Evolutionary conservation across 2,329 filamentous ascomycete species (phyloP).

Genomic region (Kalaharituber pfeilii): DNA sequence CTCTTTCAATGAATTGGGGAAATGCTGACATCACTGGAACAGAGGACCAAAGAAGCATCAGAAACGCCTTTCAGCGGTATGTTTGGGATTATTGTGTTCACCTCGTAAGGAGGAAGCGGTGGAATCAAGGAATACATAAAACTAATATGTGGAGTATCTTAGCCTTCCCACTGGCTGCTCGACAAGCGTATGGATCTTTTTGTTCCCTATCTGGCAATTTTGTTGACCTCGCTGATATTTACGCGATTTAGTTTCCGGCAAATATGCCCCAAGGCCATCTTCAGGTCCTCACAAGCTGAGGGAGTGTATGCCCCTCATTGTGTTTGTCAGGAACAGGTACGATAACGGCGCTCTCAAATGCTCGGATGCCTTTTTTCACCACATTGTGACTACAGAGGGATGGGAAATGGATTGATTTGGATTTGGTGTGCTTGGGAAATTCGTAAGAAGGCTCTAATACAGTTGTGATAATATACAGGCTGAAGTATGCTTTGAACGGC

Average conservation of each 20-base stretch:
- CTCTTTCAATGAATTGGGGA: background rate
- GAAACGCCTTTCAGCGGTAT: slow-evolving; percentile 82
- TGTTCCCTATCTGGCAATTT: background rate
- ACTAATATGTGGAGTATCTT: background rate
- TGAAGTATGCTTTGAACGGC: slow-evolving; percentile 98
- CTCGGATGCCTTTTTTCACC: slow-evolving; percentile 2
- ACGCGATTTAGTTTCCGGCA: slow-evolving; percentile 56
- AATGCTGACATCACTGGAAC: background rate
- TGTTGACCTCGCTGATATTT: background rate
- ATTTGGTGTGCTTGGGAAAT: slow-evolving; percentile 1
- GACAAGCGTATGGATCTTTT: slow-evolving; percentile 48
- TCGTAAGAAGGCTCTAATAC: slow-evolving; percentile 3
- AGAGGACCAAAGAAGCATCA: slow-evolving; percentile 82
- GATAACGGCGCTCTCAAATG: too few relatives aligned
- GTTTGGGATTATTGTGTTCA: background rate
- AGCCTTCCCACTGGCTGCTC: slow-evolving; percentile 94
- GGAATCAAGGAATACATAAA: background rate
- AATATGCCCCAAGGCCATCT: slow-evolving; percentile 55
- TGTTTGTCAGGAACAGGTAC: slow-evolving; percentile 73
- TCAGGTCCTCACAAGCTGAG: slow-evolving; percentile 97
- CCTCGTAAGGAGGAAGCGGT: slow-evolving; percentile 1
- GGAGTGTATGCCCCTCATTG: slow-evolving; percentile 95
- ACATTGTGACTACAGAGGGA: slow-evolving; percentile 5
- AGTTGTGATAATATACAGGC: slow-evolving; percentile 40
- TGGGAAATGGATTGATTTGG: background rate